Conservation (phyloP, 140 eudicot species). For the Oenanthe javanica region DNA sequence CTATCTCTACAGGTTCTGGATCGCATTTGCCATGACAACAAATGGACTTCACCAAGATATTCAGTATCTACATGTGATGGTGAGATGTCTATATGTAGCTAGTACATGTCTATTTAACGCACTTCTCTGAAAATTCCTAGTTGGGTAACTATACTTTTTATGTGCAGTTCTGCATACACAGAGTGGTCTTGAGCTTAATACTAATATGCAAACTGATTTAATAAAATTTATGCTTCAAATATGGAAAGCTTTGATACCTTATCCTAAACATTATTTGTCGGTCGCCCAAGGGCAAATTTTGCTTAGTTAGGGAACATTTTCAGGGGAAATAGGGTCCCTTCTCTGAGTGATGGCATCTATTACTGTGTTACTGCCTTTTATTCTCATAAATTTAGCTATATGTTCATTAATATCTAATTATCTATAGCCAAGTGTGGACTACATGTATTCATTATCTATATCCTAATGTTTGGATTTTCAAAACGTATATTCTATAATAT, state of each 20-base stretch:
- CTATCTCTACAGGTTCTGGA: slow-evolving; percentile 34
- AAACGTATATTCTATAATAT: background rate
- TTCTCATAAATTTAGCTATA: background rate
- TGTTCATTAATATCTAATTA: background rate
- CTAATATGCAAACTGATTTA: background rate
- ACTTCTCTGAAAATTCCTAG: background rate
- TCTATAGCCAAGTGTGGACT: background rate
- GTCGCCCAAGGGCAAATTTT: background rate
- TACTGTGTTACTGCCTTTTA: no score
- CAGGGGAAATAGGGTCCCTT: no score
- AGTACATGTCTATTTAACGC: background rate
- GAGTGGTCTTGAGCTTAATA: background rate
- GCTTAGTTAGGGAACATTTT: background rate
- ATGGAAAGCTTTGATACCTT: background rate
- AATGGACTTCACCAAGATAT: slow-evolving; percentile 39
- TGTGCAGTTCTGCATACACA: background rate
- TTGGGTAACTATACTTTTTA: background rate
- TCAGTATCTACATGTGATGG: slow-evolving; percentile 27
- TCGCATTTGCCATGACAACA: slow-evolving; percentile 36
- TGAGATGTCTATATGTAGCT: slow-evolving; percentile 13
- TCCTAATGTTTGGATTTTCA: background rate
- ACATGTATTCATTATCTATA: background rate
- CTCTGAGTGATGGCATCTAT: no score
- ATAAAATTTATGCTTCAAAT: background rate
- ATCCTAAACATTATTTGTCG: background rate